phyloP scores from a whole-genome alignment of 2,329 filamentous ascomycete genomes.

The Rutstroemia sp. region DNA sequence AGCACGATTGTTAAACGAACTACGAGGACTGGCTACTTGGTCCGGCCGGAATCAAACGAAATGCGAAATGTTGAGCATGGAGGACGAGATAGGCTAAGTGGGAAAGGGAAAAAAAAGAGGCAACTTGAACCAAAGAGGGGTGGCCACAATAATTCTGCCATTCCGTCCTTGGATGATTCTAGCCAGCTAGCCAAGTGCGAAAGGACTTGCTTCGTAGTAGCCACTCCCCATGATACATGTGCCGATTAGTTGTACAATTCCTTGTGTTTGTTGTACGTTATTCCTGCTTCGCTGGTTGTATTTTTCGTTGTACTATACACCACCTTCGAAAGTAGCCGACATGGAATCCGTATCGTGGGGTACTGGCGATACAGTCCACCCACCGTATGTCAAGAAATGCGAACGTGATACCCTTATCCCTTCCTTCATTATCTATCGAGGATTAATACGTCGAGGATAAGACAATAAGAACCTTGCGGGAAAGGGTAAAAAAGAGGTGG shows the following conservation, averaged over 20 bases:
- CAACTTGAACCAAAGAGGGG: neutral
- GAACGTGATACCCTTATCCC: conserved; percentile 5
- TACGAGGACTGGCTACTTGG: neutral
- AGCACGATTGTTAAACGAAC: conserved; percentile 2
- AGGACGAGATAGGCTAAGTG: neutral
- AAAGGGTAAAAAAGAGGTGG: neutral
- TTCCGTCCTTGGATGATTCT: too few species aligned
- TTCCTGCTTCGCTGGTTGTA: conserved; percentile 8
- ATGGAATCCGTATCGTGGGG: neutral
- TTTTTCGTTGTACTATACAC: neutral
- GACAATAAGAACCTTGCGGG: neutral
- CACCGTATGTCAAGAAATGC: conserved; percentile 2
- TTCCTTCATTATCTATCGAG: neutral
- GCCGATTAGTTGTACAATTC: neutral
- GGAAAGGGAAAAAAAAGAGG: neutral
- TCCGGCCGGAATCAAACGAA: neutral
- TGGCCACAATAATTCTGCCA: neutral
- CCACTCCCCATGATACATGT: neutral
- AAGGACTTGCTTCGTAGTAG: neutral
- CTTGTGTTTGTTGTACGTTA: neutral
- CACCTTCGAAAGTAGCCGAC: too few species aligned
- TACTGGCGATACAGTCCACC: neutral
- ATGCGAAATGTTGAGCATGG: neutral
- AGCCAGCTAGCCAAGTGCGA: too few species aligned
- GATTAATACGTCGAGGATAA: neutral